Evolutionary conservation across 202 grass and related monocot genomes (phyloP), one percentile per base, ranked within the genome.

Genomic region (Schoenoplectus tabernaemontani): DNA sequence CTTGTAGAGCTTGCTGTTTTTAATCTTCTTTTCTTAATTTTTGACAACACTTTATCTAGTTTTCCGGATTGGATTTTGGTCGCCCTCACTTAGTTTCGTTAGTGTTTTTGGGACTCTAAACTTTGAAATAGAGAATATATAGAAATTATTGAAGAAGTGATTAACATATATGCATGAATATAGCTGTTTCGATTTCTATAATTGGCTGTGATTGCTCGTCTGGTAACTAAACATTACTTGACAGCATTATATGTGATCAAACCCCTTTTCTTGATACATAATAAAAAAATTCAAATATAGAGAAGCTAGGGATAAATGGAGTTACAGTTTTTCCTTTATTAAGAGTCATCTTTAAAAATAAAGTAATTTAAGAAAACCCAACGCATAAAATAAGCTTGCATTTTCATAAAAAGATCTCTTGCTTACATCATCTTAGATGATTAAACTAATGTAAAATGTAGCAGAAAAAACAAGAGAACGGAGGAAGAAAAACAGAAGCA

Each of bases 391-490:
- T 56, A n/a, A 12, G 12, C 16, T 50, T 54, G 66, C 46, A 23
- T 57, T 10, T 6, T 48, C 2, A 26, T 64, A 8, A 28, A n/a
- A 17, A 22, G 3, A 9, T 37, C 2, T 37, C 20, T 74, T 15
- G 8, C 72, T n/a, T 17, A 28, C 24, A 53, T 77, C 51, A 36
- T 20, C 4, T 78, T 30, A 47, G 3, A 64, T 51, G 2, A 56
- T 6, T 56, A 32, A 77, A 48, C 76, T 65, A 30, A 63, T 54
- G n/a, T 83, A 7, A 20, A 26, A 69, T 59, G 12, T 38, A 17
- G 73, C 84, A 99, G 92, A 96, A 92, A 83, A 95, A 84, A 71
- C 56, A 81, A 78, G 76, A 30, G 34, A 59, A 63, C 62, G 64
- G 87, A 82, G 88, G 83, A 37, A 89, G 82, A 75, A 78, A 78